Base-by-base conservation (phyloP, 2,329 filamentous ascomycete species). In the Epichloe sibirici region DNA sequence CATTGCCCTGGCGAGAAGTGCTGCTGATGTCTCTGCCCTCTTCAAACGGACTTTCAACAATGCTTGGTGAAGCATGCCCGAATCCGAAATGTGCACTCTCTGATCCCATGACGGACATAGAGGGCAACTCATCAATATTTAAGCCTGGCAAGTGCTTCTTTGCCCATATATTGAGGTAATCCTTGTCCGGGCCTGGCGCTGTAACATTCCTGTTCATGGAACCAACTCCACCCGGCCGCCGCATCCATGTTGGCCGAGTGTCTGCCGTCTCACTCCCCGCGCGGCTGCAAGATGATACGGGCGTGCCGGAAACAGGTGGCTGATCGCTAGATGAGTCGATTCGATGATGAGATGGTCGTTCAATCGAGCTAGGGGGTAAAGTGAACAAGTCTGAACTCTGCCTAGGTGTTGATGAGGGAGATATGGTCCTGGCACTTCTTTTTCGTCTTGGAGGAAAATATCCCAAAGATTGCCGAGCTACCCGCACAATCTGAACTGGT, bases 371-470 rank as follows among this genome's bases (percentile, higher is more conserved):
- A 51, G 74, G 69, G 8, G 65, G 58, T 15, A 65, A 62, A 51
- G 75, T 77, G 12, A 75, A 73, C 8, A 82, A 61, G 53, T 87
- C 84, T 40, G 83, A 67, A 39, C 83, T 87, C 45, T 78, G 75
- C 21, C 80, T 78, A 7, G 86, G 86, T 2, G 85, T 88, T 17
- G 83, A 81, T 49, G 82, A 59, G 13, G 81, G 76, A 3, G 86
- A 86, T 50, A 78, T 77, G 1, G 82, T 82, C 60, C 78, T 74
- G 9, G 79, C 69, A 57, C 86, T 93, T 83, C 93, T 93, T 81
- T 90, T 88, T 64, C 90, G 78, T 21, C 90, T 81, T 7, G 90
- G 90, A 3, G 91, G 91, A 63, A 97, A 97, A 69, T 91, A 97
- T 25, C 90, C 91, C 45, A 96, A 76, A 2, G 85, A 79, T 68